phyloP scores from a whole-genome alignment of 2,329 filamentous ascomycete species.

The Neoarthrinium moseri region DNA sequence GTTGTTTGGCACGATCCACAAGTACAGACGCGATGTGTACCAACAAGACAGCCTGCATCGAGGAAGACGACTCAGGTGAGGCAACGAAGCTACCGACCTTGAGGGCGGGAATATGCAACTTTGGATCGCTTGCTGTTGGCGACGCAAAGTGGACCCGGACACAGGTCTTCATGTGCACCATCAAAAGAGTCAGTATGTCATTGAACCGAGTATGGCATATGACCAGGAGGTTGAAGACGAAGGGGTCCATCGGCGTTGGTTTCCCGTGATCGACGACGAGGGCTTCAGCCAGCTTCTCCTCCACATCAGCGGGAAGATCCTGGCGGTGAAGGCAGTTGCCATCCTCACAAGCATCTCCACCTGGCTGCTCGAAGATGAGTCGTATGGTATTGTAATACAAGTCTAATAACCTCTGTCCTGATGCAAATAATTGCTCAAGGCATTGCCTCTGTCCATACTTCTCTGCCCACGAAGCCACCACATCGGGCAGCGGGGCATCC shows the following conservation, averaged over 20 bases:
- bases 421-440: slow-evolving; percentile 33
- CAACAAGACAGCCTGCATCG: slow-evolving; percentile 23
- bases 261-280: slow-evolving; percentile 5
- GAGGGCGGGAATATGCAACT: slow-evolving; percentile 37
- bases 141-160: slow-evolving; percentile 24
- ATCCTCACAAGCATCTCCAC: slow-evolving; percentile 23
- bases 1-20: slow-evolving; percentile 12
- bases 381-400: slow-evolving; percentile 32
- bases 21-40: slow-evolving; percentile 20
- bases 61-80: slow-evolving; percentile 18
- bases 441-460: slow-evolving; percentile 23
- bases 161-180: slow-evolving; percentile 31
- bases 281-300: slow-evolving; percentile 13
- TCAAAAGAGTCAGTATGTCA: slow-evolving; percentile 34
- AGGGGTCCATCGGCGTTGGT: slow-evolving; percentile 26
- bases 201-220: slow-evolving; percentile 36
- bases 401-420: slow-evolving; percentile 32
- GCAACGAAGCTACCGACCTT: slow-evolving; percentile 33
- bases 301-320: slow-evolving; percentile 14
- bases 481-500: slow-evolving; percentile 18
- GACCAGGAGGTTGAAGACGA: slow-evolving; percentile 34
- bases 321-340: slow-evolving; percentile 32
- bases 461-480: slow-evolving; percentile 20
- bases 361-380: slow-evolving; percentile 14
- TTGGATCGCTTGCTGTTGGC: slow-evolving; percentile 25